Percentiles rank a stretch among this genome's conserved stretches.
Evolutionary conservation across 169 alveolate species (phyloP).

Genomic region (Eimeria praecox): DNA sequence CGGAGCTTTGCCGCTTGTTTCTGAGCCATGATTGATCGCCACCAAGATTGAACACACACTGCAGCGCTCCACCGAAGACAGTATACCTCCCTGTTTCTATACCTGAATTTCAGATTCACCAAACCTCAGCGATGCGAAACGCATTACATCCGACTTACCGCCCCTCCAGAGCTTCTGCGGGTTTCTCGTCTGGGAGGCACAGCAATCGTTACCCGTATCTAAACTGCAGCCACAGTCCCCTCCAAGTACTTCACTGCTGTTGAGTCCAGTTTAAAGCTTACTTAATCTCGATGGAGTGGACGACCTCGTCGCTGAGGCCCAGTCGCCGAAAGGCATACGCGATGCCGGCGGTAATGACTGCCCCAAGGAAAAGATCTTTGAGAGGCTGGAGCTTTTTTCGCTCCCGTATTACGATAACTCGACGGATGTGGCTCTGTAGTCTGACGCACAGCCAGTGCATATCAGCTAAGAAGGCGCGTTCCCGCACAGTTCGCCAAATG

Average conservation of each 20-base stretch:
- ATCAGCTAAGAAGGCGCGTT: constrained; percentile 72
- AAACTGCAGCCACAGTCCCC: background rate
- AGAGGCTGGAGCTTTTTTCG: background rate
- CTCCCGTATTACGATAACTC: background rate
- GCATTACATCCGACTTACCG: background rate
- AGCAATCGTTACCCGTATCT: background rate
- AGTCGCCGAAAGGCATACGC: constrained; percentile 13
- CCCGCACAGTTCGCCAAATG: constrained; percentile 78
- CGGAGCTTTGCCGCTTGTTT: constrained; percentile 66
- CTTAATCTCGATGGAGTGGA: constrained; percentile 36
- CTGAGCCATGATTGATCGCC: constrained; percentile 85
- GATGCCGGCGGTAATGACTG: constrained; percentile 19
- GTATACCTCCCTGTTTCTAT: constrained; percentile 82
- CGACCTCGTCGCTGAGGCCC: constrained; percentile 46
- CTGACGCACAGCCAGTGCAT: constrained; percentile 75
- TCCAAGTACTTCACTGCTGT: background rate
- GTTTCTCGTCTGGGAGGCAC: background rate
- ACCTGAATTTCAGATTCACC: constrained; percentile 54
- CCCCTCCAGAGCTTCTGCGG: background rate
- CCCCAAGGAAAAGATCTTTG: constrained; percentile 67
- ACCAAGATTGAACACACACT: constrained; percentile 86
- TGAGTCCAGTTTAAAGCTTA: background rate
- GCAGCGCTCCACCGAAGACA: constrained; percentile 88
- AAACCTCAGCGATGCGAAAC: background rate
- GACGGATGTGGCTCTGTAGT: constrained; percentile 75